Evolutionary conservation across 2,329 filamentous ascomycete species (phyloP).

Genomic region (Colletotrichum navitas): DNA sequence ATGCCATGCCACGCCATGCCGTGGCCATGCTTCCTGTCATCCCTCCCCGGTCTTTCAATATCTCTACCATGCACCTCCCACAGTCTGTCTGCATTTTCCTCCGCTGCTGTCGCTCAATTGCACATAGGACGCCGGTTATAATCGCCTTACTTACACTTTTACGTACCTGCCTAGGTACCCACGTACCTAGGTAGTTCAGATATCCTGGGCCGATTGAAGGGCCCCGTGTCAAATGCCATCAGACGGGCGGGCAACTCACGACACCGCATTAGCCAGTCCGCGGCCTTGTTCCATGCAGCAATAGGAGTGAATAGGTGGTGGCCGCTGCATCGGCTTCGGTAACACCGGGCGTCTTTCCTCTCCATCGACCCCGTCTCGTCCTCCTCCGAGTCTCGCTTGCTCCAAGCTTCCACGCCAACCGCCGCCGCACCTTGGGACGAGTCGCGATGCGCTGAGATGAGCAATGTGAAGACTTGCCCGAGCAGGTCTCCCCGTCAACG

Average conservation of each 20-base stretch:
- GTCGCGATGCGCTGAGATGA: background rate
- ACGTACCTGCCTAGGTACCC: background rate
- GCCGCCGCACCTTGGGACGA: slow-evolving; percentile 5
- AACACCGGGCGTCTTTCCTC: too few relatives aligned
- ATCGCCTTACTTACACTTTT: background rate
- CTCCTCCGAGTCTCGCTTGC: background rate
- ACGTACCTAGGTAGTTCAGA: background rate
- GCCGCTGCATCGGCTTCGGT: too few relatives aligned
- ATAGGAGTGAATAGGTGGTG: too few relatives aligned
- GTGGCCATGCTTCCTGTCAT: background rate
- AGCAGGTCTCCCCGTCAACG: background rate
- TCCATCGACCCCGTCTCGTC: too few relatives aligned
- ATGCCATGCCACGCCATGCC: background rate
- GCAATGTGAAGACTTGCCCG: too few relatives aligned
- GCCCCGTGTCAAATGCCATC: slow-evolving; percentile 30
- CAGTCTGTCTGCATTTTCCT: background rate
- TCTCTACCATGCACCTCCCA: too few relatives aligned
- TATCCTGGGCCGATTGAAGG: slow-evolving; percentile 27
- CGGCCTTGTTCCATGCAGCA: too few relatives aligned
- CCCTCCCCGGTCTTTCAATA: too few relatives aligned
- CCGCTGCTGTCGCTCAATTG: background rate
- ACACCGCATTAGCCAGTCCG: too few relatives aligned
- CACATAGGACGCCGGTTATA: background rate
- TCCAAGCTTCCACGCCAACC: background rate
- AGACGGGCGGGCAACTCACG: slow-evolving; percentile 17